Base-by-base conservation (phyloP, 2,329 filamentous ascomycete genomes). In the Beauveria medogensis region DNA sequence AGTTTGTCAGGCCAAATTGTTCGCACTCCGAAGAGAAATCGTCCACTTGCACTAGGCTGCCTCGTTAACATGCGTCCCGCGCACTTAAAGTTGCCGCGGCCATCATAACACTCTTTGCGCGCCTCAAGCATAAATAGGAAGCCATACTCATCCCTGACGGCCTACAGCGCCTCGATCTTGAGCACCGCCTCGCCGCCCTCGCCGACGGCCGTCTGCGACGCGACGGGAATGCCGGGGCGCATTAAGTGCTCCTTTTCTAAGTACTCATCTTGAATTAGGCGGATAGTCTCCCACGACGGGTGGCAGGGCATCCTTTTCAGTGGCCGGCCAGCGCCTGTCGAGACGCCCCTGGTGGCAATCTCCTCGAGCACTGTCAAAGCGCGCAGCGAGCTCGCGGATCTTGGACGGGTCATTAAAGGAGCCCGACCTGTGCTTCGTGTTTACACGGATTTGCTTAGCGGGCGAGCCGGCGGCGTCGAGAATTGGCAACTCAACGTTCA, bases 211-310 rank as follows among this genome's bases (percentile, higher is more conserved):
- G 24, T 24, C 24, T 24, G 24, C 24, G 24, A 3, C 24, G 24
- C 22, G 22, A 22, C 22, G 24, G 88, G 85, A 6, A 97, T 86
- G 0, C 82, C 84, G 64, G 84, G 78, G 64, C 82, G 79, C 50
- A 79, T 77, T 60, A 97, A 80, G 71, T 95, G 88, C 71, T 89
- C 83, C 75, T 97, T 97, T 72, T 97, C 93, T 64, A 85, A 78
- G 71, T 85, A 97, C 78, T 97, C 97, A 78, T 97, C 91, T 78
- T 97, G 93, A 69, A 97, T 96, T 20, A 88, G 86, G 30, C 91
- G 84, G 59, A 97, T 82, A 2, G 92, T 96, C 75, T 85, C 84
- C 89, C 91, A 96, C 63, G 87, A 90, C 1, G 92, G 92, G 70
- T 96, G 86, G 2, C 91, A 81, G 46, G 85, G 78, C 47, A 89